Base-by-base conservation (phyloP, 2,329 filamentous ascomycete genomes). In the Epichloe aotearoae region DNA sequence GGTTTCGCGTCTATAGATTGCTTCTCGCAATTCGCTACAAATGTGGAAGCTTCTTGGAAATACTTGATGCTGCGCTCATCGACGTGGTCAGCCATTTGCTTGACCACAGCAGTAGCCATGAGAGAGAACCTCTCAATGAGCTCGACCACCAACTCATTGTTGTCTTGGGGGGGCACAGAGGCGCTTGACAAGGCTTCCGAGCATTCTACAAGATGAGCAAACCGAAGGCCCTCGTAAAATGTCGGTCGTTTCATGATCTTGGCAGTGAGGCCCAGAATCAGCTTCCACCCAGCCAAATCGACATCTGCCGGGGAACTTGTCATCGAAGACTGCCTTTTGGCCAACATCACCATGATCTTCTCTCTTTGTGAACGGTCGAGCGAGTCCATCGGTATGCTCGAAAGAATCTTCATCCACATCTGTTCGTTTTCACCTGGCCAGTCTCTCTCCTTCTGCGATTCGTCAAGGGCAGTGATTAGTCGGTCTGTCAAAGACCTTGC, bases 241-340 rank as follows among this genome's bases (percentile, higher is more conserved):
- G 73, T 76, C 0, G 75, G 69, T n/a, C 69, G 67, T 5, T 62
- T 60, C 69, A 77, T 75, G 23, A 78, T 61, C 56, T 74, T 78
- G 3, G 69, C 60, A 54, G 72, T 68, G 45, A 80, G 56, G 19
- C 69, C 66, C 6, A 79, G 61, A 5, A 73, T 57, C 10, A 64
- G 52, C 47, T 64, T 67, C 64, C 67, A 70, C 10, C 59, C 56
- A 10, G 62, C 56, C 2, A 62, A 36, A 4, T 62, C 53, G 3
- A 64, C 47, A 20, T 57, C 55, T 30, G 60, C 61, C 1, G 58
- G 59, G 20, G 57, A 50, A 39, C 63, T 61, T 8, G 53, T 33
- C 57, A 58, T 59, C 47, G 52, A 58, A 19, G 49, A 59, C 47
- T 59, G 57, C 17, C 60, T 55, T 6, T 59, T 56, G 7, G 65